Conservation (phyloP, 116 monocot species). For the Posidonia oceanica region DNA sequence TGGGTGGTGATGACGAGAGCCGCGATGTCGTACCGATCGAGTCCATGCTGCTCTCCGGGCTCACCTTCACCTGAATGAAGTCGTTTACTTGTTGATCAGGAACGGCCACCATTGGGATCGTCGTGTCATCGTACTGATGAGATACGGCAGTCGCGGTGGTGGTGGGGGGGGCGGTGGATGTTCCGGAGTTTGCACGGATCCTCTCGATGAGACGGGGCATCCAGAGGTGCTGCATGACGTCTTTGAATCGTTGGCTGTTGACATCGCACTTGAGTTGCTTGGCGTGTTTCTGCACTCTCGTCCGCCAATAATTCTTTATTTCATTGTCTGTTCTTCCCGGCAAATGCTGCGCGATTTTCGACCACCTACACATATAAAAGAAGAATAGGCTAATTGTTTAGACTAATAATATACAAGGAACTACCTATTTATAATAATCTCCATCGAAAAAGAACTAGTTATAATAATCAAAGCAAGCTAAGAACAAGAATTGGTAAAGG, state of each 20-base stretch:
- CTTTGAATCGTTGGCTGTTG: slow-evolving; percentile 53
- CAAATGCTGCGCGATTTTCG: slow-evolving; percentile 73
- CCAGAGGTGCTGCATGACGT: slow-evolving; percentile 52
- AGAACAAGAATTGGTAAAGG: no score
- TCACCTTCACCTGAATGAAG: no score
- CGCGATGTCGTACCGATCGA: slow-evolving; percentile 11
- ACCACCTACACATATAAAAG: slow-evolving; percentile 36
- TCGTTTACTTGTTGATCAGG: no score
- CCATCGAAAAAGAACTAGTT: no score
- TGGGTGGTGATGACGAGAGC: slow-evolving; percentile 6
- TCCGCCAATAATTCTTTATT: slow-evolving; percentile 86
- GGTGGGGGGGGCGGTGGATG: slow-evolving; percentile 4
- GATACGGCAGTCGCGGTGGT: background rate
- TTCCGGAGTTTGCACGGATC: slow-evolving; percentile 40
- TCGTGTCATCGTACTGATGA: no score
- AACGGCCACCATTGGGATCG: no score
- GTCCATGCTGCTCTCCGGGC: slow-evolving; percentile 18
- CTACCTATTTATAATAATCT: no score
- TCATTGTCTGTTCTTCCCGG: slow-evolving; percentile 88
- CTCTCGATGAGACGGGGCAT: slow-evolving; percentile 66
- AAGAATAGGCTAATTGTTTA: background rate
- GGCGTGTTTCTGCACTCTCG: slow-evolving; percentile 53
- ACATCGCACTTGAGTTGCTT: slow-evolving; percentile 48
- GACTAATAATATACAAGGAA: background rate
- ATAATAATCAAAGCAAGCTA: no score